Percentiles rank a stretch among this genome's conserved stretches.
Evolutionary conservation across 257 asterid genomes (phyloP).

Genomic region (Phtheirospermum japonicum): DNA sequence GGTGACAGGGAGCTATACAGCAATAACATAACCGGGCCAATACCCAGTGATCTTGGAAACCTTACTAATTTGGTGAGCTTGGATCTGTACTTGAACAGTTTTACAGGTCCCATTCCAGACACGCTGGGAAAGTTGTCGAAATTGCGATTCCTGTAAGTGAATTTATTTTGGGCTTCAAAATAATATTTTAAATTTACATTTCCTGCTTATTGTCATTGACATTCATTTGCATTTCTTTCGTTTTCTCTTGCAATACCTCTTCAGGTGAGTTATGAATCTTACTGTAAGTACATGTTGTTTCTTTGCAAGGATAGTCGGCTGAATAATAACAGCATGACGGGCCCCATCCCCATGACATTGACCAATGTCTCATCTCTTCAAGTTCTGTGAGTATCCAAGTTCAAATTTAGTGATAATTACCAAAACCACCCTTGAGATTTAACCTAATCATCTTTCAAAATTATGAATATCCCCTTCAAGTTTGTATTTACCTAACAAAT

Average conservation of each 20-base stretch:
- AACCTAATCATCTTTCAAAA: too few relatives aligned
- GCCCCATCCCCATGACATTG: slow-evolving; percentile 74
- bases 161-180: slow-evolving; percentile 28
- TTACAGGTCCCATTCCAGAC: slow-evolving; percentile 83
- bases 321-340: slow-evolving; percentile 83
- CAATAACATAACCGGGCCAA: slow-evolving; percentile 80
- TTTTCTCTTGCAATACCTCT: background rate
- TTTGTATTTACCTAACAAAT: too few relatives aligned
- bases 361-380: slow-evolving; percentile 83
- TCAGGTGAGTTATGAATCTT: too few relatives aligned
- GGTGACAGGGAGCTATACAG: slow-evolving; percentile 86
- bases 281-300: too few relatives aligned
- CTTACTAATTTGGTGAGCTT: slow-evolving; percentile 97
- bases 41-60: slow-evolving; percentile 89
- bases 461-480: too few relatives aligned
- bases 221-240: too few relatives aligned
- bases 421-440: too few relatives aligned
- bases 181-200: background rate
- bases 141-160: slow-evolving; percentile 88
- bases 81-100: slow-evolving; percentile 94
- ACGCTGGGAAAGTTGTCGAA: slow-evolving; percentile 83
- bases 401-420: too few relatives aligned
- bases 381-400: slow-evolving; percentile 74
- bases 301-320: slow-evolving; percentile 80
- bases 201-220: too few relatives aligned